Base-by-base conservation (phyloP, 2,329 filamentous ascomycete genomes). In the Cladosporium sp. region DNA sequence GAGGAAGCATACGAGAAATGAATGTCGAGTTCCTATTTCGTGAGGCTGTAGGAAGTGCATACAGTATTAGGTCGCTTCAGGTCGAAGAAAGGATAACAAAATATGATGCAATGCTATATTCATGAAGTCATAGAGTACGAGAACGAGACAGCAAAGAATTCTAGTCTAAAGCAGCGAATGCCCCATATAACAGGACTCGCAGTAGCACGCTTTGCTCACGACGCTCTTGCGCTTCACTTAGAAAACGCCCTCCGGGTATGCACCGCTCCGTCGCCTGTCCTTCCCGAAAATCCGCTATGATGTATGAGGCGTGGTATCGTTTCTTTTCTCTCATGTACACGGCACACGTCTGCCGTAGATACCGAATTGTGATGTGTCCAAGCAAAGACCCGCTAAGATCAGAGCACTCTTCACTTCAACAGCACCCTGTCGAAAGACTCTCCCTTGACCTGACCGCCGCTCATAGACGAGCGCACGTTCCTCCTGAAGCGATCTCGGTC, bases 401-500 rank as follows among this genome's bases (percentile, higher is more conserved):
- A n/a, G 39, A 46, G 23, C 49, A 43, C 8, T 43, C 46, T 58
- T 28, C 39, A 58, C 30, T 59, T 58, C 56, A 58, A 26, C 63
- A 59, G 26, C 26, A 65, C 63, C 61, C 89, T 84, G 69, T 98
- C 93, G 75, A 93, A 99, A 7, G 80, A 78, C 71, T 88, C 83
- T 25, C 56, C 49, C 63, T 59, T 59, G 26, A 65, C 56, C 63
- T 43, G 43, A 1, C 63, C 63, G 32, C 63, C 63, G 21, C 63
- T 57, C 63, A 65, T 65, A 28, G 54, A 58, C 25, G 84, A 85
- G 73, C 91, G 86, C 46, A 98, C 95, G 75, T 98, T 97, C 67
- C 92, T 85, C 84, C 93, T 95, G 81, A 99, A 99, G 32, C 84
- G 87, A 63, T 98, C 95, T 43, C 93, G 83, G 78, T 95, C 96